These are phyloP conservation scores for Capronia epimyces DNA, from an alignment of 2,329 filamentous ascomycete species.

Conservation along the genomic window DNA sequence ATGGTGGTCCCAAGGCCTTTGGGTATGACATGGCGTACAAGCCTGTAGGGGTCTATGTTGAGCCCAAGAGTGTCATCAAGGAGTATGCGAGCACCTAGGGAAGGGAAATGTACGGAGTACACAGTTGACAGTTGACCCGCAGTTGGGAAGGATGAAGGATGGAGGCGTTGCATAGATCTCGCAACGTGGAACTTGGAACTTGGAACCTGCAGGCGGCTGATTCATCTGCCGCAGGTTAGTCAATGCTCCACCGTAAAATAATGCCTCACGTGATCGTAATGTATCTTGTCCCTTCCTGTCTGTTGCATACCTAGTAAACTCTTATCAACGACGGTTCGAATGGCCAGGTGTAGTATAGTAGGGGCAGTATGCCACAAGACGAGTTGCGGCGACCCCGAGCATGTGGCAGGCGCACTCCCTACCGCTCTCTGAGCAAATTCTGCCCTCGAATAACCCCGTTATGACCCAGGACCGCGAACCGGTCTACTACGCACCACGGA, in stretches of 20 bases:
- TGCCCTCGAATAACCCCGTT: constrained; percentile 6
- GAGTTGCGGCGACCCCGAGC: neutral
- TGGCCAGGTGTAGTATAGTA: no score
- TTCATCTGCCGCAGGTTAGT: constrained; percentile 1
- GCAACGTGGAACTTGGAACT: no score
- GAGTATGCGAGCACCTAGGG: constrained; percentile 1
- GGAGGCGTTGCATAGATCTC: constrained; percentile 14
- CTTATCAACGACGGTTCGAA: no score
- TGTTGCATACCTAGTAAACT: no score
- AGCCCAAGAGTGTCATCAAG: constrained; percentile 18
- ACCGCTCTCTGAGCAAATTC: neutral
- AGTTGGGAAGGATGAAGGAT: neutral
- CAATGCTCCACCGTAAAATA: neutral
- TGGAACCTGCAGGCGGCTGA: no score
- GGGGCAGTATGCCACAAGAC: neutral
- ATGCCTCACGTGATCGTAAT: neutral
- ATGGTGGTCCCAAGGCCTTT: constrained; percentile 16
- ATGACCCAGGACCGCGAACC: constrained; percentile 8
- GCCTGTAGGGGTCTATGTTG: constrained; percentile 15
- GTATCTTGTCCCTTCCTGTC: no score
- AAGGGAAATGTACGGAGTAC: neutral
- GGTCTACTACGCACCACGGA: constrained; percentile 15
- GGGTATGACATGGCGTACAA: constrained; percentile 15
- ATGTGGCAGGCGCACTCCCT: constrained; percentile 6
- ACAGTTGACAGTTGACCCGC: no score